Percentiles rank a stretch among this genome's conserved stretches.
Conservation (phyloP, 768 basidiomycete genomes). For the Neoboletus magnificus region DNA sequence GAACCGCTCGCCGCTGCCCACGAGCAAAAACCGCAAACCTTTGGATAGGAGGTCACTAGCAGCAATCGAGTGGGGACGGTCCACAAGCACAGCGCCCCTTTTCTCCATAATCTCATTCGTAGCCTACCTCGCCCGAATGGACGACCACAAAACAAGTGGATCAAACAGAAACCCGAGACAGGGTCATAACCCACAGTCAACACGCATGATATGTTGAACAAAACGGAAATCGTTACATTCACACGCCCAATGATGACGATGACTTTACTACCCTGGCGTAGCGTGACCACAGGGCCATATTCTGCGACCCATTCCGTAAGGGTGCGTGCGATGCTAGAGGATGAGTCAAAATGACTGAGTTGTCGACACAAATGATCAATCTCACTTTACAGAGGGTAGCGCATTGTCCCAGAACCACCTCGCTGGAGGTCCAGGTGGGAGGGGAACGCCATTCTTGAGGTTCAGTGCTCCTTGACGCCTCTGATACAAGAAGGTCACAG, state of each 20-base stretch:
- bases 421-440: slow-evolving; percentile 27
- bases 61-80: slow-evolving; percentile 49
- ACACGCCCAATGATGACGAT: slow-evolving; percentile 20
- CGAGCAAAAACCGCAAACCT: slow-evolving; percentile 50
- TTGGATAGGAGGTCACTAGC: slow-evolving; percentile 52
- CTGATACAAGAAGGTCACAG: slow-evolving; percentile 2
- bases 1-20: slow-evolving; percentile 49
- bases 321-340: slow-evolving; percentile 14
- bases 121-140: slow-evolving; percentile 34
- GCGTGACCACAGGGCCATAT: slow-evolving; percentile 55
- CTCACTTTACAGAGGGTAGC: slow-evolving; percentile 20
- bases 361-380: neutral
- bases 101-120: slow-evolving; percentile 60
- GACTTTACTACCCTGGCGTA: slow-evolving; percentile 42
- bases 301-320: slow-evolving; percentile 52
- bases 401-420: slow-evolving; percentile 24
- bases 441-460: slow-evolving; percentile 9
- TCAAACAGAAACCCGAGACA: neutral
- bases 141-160: neutral
- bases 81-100: slow-evolving; percentile 46
- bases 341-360: neutral
- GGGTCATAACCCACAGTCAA: neutral
- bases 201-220: neutral
- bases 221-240: slow-evolving; percentile 13
- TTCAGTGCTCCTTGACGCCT: neutral